Conservation (phyloP, 1,284 basidiomycete genomes). For the Sparassis latifolia region DNA sequence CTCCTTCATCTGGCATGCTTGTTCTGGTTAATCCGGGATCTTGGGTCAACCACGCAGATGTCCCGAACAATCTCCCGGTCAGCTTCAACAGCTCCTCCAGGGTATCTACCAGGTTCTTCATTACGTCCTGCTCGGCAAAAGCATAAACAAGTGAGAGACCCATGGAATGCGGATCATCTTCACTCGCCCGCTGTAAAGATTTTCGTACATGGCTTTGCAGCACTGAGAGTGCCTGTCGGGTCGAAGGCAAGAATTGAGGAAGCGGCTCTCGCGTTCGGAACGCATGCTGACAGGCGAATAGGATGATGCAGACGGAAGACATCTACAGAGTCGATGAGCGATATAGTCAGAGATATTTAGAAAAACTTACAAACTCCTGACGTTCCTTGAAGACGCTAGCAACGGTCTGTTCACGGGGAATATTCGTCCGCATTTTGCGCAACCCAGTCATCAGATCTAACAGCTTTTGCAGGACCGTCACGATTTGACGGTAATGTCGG, state of each 20-base stretch:
- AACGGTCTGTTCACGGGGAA: constrained; percentile 39
- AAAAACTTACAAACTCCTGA: constrained; percentile 35
- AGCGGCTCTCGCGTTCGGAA: constrained; percentile 42
- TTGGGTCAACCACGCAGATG: constrained; percentile 35
- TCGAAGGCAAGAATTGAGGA: constrained; percentile 45
- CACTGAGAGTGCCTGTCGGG: constrained; percentile 32
- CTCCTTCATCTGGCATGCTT: constrained; percentile 16
- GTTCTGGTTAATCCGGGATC: constrained; percentile 18
- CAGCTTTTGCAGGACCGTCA: constrained; percentile 34
- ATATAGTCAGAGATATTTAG: neutral
- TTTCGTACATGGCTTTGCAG: constrained; percentile 34
- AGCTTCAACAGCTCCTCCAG: constrained; percentile 37
- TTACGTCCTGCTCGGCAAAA: constrained; percentile 39
- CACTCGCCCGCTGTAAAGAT: constrained; percentile 25
- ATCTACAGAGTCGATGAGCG: constrained; percentile 21
- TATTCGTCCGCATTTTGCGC: constrained; percentile 42
- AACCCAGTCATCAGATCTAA: constrained; percentile 42
- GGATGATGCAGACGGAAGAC: constrained; percentile 40
- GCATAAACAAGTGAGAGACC: constrained; percentile 37
- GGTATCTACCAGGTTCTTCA: constrained; percentile 36
- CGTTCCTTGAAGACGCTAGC: constrained; percentile 36
- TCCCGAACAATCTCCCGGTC: constrained; percentile 39
- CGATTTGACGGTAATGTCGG: constrained; percentile 35
- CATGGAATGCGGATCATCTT: constrained; percentile 25
- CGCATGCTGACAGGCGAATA: constrained; percentile 46